phyloP scores from a whole-genome alignment of 139 green algal species.

The Chlamydomonas incerta region DNA sequence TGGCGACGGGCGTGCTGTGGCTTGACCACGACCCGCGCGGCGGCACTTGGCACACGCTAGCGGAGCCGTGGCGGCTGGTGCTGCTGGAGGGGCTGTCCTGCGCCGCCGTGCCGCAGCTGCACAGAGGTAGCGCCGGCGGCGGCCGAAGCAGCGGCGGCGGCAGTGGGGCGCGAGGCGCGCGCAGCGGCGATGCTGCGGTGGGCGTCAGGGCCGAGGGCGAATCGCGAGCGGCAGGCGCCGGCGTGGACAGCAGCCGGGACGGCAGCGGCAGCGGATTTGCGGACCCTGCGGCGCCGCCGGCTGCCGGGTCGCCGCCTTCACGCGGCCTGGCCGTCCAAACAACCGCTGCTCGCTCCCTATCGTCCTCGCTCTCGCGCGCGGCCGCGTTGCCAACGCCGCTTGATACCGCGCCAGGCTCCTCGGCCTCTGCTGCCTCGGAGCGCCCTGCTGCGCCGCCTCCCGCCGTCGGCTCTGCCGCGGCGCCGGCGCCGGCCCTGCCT shows the following conservation, averaged over 20 bases:
- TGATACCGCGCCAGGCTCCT: too few relatives aligned
- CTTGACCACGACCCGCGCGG: conserved; percentile 23
- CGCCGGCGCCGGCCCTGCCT: neutral
- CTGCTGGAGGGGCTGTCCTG: conserved; percentile 38
- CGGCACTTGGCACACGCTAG: conserved; percentile 19
- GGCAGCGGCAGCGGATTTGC: neutral
- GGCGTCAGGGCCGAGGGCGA: too few relatives aligned
- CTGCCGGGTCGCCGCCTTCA: too few relatives aligned
- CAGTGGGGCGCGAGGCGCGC: neutral
- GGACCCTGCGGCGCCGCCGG: neutral
- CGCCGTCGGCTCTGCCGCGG: neutral
- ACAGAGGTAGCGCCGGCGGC: too few relatives aligned
- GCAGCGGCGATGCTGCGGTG: neutral
- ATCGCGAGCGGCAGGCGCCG: too few relatives aligned
- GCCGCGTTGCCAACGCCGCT: neutral
- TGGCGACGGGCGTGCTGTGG: conserved; percentile 3
- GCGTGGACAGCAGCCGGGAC: neutral
- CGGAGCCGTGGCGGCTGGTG: conserved; percentile 11
- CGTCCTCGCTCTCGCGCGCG: neutral
- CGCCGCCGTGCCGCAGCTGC: conserved; percentile 35
- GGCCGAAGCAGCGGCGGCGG: neutral
- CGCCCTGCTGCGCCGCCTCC: neutral
- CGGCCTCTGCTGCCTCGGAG: neutral
- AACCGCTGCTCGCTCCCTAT: too few relatives aligned
- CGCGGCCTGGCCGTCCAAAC: too few relatives aligned